phyloP scores from a whole-genome alignment of 192 early-diverging fungal species.

The Dispira simplex region DNA sequence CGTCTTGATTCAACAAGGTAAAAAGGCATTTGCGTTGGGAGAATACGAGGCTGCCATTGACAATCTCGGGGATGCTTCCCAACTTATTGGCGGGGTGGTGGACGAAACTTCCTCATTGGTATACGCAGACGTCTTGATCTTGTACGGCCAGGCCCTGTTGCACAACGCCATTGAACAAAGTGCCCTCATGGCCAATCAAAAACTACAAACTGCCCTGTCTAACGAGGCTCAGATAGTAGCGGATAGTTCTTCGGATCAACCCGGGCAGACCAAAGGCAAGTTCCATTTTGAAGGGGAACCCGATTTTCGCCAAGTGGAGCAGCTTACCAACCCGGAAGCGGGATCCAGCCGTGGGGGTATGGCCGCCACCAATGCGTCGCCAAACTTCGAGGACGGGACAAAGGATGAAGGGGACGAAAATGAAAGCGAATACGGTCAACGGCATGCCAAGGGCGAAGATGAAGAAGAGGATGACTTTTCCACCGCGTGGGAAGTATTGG shows the following conservation, averaged over 20 bases:
- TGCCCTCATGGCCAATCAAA: slow-evolving; percentile 50
- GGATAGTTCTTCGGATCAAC: neutral
- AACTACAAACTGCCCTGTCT: slow-evolving; percentile 13
- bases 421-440: slow-evolving; percentile 18
- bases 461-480: slow-evolving; percentile 48
- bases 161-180: slow-evolving; percentile 56
- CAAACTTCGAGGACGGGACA: neutral
- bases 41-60: slow-evolving; percentile 47
- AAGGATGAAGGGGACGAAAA: slow-evolving; percentile 20
- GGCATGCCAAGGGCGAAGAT: slow-evolving; percentile 15
- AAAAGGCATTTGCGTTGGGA: slow-evolving; percentile 40
- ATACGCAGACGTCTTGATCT: slow-evolving; percentile 54
- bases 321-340: neutral
- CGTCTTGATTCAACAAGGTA: slow-evolving; percentile 42
- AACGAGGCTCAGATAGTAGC: neutral
- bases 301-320: slow-evolving; percentile 18
- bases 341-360: neutral
- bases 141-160: slow-evolving; percentile 61
- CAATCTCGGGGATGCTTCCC: slow-evolving; percentile 50
- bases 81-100: slow-evolving; percentile 22
- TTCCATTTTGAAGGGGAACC: slow-evolving; percentile 55
- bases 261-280: slow-evolving; percentile 23
- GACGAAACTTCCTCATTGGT: slow-evolving; percentile 21
- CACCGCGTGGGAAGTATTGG: slow-evolving; percentile 72
- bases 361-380: neutral